These are phyloP conservation scores for Talaromyces sp. DNA, from an alignment of 2,329 filamentous ascomycete genomes.

Conservation along the genomic window DNA sequence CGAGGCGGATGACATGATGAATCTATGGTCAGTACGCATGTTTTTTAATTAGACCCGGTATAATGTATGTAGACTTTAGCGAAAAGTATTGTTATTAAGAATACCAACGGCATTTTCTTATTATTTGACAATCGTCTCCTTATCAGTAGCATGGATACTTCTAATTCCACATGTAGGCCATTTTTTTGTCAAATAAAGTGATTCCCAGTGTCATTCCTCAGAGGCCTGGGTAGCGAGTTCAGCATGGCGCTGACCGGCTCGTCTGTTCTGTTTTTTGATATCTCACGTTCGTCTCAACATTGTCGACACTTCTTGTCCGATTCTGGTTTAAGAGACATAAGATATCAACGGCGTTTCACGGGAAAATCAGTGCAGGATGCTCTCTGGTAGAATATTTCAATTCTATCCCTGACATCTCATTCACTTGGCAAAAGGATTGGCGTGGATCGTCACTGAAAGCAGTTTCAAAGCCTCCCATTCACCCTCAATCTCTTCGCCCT, in stretches of 20 bases:
- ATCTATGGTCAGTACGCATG: background rate
- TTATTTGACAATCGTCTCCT: background rate
- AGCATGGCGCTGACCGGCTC: background rate
- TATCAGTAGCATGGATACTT: background rate
- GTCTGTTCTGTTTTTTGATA: background rate
- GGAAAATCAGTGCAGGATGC: too few species aligned
- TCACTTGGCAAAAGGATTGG: constrained; percentile 59
- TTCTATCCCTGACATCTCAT: background rate
- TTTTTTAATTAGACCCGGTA: background rate
- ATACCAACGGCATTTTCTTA: background rate
- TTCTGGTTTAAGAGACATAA: background rate
- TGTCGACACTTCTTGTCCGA: background rate
- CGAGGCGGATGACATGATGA: background rate
- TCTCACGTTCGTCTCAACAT: background rate
- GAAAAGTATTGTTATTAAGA: background rate
- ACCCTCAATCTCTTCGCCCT: constrained; percentile 25
- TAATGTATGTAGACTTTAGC: background rate
- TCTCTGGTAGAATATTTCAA: background rate
- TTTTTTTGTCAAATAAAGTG: background rate
- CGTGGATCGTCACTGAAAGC: constrained; percentile 55
- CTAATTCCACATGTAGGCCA: background rate
- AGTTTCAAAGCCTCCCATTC: constrained; percentile 50
- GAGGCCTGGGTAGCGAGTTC: background rate
- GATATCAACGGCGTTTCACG: background rate
- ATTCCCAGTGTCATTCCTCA: background rate